Evolutionary conservation across 345 rosid genomes (phyloP), one percentile per base, ranked within the genome.

Genomic region (Dipteronia dyeriana): DNA sequence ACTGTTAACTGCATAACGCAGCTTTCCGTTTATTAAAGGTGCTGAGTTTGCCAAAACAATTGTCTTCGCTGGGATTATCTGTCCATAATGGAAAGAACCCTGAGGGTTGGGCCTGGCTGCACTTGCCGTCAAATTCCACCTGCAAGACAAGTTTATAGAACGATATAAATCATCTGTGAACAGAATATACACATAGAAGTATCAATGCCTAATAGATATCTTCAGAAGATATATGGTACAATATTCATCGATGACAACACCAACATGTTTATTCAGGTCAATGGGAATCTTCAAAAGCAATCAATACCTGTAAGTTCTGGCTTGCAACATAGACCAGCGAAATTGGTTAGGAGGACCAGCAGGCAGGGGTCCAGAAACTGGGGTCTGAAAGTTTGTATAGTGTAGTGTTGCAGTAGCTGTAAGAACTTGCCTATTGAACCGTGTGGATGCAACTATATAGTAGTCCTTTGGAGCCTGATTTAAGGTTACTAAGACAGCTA

Each of bases 91-190:
- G 83, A 31, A 95, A 0, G 98, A 95, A 11, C 98, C 98, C 80
- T 95, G 97, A 73, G 98, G 98, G 77, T 95, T 95, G n/a, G 97
- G 97, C 78, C 98, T 91, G 23, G 98, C 97, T 70, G 97, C 97
- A 82, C 85, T 95, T 61, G 97, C 91, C 5, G 97, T 95, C 82
- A 95, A 86, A 81, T 95, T 95, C 97, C 97, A 89, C 87, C 94
- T 90, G 65, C 76, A 75, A 66, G 57, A 19, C 57, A 76, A 56
- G 75, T 38, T 41, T 12, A 75, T n/a, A 7, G 51, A 69, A 62
- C 8, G 49, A 61, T 0, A 5, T 12, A 64, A 76, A 51, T 73
- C 19, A 38, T 62, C 3, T 1, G 3, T 41, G 29, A 59, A 31
- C 13, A 56, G 4, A 11, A 65, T 70, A 45, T 71, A 1, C 17